These are phyloP conservation scores for Magnaporthiopsis rhizophila DNA, from an alignment of 2,329 filamentous ascomycete species.

Conservation along the genomic window DNA sequence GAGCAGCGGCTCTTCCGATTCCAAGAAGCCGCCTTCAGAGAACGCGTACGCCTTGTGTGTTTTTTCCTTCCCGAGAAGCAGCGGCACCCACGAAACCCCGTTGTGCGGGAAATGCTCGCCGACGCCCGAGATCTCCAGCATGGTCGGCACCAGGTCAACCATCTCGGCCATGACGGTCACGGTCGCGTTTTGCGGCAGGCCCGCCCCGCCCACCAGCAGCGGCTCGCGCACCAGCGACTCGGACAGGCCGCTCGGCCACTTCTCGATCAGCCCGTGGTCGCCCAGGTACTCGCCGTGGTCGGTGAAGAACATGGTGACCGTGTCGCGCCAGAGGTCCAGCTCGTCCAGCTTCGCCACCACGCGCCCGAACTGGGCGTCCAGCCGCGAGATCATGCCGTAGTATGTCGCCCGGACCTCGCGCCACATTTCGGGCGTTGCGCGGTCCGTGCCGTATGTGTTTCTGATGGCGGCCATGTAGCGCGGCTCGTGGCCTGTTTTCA, in stretches of 20 bases:
- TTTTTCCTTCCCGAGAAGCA: conserved; percentile 17
- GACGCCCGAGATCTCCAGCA: conserved; percentile 30
- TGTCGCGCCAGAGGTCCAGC: conserved; percentile 27
- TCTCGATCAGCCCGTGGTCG: conserved; percentile 39
- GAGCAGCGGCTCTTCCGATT: conserved; percentile 34
- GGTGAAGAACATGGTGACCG: conserved; percentile 35
- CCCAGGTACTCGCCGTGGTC: conserved; percentile 39
- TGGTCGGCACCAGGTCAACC: conserved; percentile 36
- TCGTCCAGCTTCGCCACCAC: conserved; percentile 27
- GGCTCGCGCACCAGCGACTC: conserved; percentile 34
- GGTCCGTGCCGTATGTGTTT: conserved; percentile 27
- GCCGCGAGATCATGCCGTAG: conserved; percentile 36
- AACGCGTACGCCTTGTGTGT: conserved; percentile 32
- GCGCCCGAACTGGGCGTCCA: conserved; percentile 37
- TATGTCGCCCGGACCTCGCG: conserved; percentile 35
- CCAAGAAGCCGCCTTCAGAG: conserved; percentile 36
- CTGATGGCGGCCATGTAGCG: conserved; percentile 32
- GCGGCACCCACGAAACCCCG: conserved; percentile 26
- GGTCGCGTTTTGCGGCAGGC: conserved; percentile 26
- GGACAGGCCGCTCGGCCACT: conserved; percentile 36
- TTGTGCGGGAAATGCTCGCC: conserved; percentile 32
- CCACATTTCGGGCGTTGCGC: conserved; percentile 34
- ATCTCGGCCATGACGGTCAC: conserved; percentile 31
- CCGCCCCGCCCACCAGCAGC: conserved; percentile 33
- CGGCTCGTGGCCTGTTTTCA: conserved; percentile 31